Percentiles rank a stretch among this genome's conserved stretches.
phyloP scores from a whole-genome alignment of 2,329 filamentous ascomycete species.

The Chaetomium globosum region DNA sequence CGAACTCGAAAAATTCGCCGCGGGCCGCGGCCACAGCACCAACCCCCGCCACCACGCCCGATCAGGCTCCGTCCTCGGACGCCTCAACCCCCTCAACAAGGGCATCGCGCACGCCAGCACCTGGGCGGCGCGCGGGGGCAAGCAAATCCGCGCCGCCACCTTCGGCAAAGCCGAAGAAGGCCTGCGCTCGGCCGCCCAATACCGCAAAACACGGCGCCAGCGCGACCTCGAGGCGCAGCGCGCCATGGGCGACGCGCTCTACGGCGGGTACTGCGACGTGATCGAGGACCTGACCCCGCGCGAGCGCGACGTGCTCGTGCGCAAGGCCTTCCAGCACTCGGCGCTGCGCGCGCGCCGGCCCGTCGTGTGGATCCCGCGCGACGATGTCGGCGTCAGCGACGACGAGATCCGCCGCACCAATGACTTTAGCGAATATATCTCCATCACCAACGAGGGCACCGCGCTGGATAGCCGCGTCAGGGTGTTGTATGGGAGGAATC shows the following conservation, averaged over 20 bases:
- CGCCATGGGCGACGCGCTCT: constrained; percentile 77
- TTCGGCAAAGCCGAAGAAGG: constrained; percentile 47
- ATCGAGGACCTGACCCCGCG: constrained; percentile 91
- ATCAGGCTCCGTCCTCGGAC: constrained; percentile 36
- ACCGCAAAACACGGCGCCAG: constrained; percentile 52
- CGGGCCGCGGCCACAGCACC: constrained; percentile 12
- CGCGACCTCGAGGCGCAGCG: constrained; percentile 73
- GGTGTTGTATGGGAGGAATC: constrained; percentile 81
- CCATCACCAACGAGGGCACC: constrained; percentile 93
- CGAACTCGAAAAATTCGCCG: constrained; percentile 43
- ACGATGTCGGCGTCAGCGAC: constrained; percentile 86
- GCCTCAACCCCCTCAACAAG: constrained; percentile 49
- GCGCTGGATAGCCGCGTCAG: constrained; percentile 80
- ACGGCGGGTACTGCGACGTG: constrained; percentile 85
- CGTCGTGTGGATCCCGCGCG: constrained; percentile 89
- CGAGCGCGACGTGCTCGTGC: constrained; percentile 81
- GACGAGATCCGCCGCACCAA: constrained; percentile 84
- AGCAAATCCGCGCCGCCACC: constrained; percentile 52
- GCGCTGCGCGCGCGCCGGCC: constrained; percentile 83
- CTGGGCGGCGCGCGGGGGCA: constrained; percentile 54
- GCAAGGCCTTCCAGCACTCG: constrained; percentile 86
- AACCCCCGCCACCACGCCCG: neutral
- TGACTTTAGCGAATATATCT: constrained; percentile 75
- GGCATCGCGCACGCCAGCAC: constrained; percentile 53
- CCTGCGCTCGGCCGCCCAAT: constrained; percentile 50